A percentile compares a stretch with the other conserved stretches of the same genome.
Conservation (phyloP, 1,139 yeast genomes). For the Chernovozyma aurita region DNA sequence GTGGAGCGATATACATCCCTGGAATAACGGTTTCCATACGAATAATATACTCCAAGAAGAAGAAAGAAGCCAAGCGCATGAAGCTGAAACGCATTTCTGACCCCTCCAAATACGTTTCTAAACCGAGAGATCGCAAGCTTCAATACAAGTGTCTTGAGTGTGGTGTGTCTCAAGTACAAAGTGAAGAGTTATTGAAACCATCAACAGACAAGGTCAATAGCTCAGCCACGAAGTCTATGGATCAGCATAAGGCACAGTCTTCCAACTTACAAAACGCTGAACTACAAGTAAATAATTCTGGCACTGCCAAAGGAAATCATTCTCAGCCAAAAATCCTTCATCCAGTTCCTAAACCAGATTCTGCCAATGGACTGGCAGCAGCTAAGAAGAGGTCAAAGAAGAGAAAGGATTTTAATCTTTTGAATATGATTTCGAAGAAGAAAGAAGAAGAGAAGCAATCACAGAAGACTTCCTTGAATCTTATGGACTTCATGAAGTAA, state of each 20-base stretch:
- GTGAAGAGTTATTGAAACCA: slow-evolving; percentile 6
- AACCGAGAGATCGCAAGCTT: slow-evolving; percentile 15
- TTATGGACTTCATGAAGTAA: slow-evolving; percentile 45
- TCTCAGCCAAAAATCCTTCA: background rate
- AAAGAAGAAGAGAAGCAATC: slow-evolving; percentile 23
- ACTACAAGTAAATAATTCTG: no score
- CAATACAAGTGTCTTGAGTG: slow-evolving; percentile 29
- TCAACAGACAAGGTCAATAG: background rate
- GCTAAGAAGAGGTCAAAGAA: slow-evolving; percentile 26
- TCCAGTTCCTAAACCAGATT: slow-evolving; percentile 2
- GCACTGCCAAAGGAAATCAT: no score
- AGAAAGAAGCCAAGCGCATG: background rate
- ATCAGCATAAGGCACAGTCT: no score
- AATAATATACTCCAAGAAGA: slow-evolving; percentile 14
- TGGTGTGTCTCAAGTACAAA: slow-evolving; percentile 9
- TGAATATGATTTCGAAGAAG: slow-evolving; percentile 38
- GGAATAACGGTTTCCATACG: slow-evolving; percentile 37
- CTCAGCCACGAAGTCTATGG: background rate
- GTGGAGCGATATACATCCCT: slow-evolving; percentile 44
- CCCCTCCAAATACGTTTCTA: background rate
- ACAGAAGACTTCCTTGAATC: slow-evolving; percentile 32
- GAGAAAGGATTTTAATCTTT: slow-evolving; percentile 30
- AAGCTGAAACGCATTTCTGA: background rate
- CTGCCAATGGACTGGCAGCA: background rate
- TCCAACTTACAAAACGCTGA: no score